Percentiles rank a stretch among this genome's conserved stretches.
These are phyloP conservation scores for Plasmodium blacklocki DNA, from an alignment of 169 alveolate species.

Conservation along the genomic window DNA sequence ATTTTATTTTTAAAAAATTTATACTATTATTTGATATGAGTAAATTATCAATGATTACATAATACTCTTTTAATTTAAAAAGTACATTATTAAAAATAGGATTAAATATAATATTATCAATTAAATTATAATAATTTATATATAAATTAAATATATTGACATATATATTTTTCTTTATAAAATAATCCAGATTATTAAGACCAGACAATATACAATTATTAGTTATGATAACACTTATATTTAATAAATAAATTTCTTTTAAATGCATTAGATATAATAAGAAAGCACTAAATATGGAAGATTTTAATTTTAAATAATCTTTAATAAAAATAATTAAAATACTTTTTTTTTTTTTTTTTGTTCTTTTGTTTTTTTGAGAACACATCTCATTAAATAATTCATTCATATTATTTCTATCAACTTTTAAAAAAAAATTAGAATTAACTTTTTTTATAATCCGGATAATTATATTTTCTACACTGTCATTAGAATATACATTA, in stretches of 20 bases:
- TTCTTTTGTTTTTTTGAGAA: not conserved
- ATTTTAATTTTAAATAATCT: conserved; percentile 47
- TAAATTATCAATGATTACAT: conserved; percentile 21
- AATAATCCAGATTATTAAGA: conserved; percentile 36
- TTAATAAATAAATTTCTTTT: conserved; percentile 42
- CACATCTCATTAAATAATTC: conserved; percentile 29
- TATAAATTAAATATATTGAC: conserved; percentile 60
- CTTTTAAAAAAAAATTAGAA: conserved; percentile 10
- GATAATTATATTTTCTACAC: conserved; percentile 49
- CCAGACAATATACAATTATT: conserved; percentile 41
- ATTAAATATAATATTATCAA: conserved; percentile 33
- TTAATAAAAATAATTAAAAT: conserved; percentile 58
- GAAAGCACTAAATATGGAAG: conserved; percentile 44
- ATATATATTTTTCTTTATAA: conserved; percentile 36
- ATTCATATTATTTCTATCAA: conserved; percentile 31
- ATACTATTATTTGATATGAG: conserved; percentile 11
- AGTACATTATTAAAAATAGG: conserved; percentile 46
- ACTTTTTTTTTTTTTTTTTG: conserved; percentile 7
- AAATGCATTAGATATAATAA: conserved; percentile 40
- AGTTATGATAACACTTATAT: conserved; percentile 61
- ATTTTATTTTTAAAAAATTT: conserved; percentile 30
- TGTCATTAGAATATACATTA: conserved; percentile 35
- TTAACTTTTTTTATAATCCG: conserved; percentile 40
- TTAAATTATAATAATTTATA: conserved; percentile 38
- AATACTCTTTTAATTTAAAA: conserved; percentile 49